phyloP scores from a whole-genome alignment of 108 stramenopile species.

The Conticribra weissflogii region DNA sequence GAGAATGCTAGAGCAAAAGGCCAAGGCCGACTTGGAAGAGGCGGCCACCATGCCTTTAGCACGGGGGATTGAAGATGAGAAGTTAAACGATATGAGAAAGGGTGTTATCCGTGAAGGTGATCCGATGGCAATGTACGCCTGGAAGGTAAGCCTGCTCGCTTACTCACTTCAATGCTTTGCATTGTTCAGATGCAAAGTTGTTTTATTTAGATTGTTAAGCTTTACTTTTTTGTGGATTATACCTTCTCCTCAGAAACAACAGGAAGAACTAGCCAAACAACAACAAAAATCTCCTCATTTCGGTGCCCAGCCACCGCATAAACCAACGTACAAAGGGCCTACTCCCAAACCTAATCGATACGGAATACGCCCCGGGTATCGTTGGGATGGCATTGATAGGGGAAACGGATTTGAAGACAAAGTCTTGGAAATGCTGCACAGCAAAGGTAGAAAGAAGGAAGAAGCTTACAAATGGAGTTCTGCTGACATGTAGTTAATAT shows the following conservation, averaged over 20 bases:
- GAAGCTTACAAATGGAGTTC: conserved; percentile 75
- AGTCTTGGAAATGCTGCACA: conserved; percentile 64
- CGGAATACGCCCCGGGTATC: conserved; percentile 93
- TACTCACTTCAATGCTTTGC: neutral
- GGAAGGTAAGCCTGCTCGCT: conserved; percentile 31
- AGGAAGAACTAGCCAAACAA: conserved; percentile 26
- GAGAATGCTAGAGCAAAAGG: conserved; percentile 64
- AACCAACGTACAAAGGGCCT: conserved; percentile 95
- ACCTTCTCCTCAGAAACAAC: conserved; percentile 13
- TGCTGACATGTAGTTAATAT: conserved; percentile 85
- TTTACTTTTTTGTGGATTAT: neutral
- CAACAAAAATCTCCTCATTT: conserved; percentile 1
- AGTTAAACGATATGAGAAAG: conserved; percentile 66
- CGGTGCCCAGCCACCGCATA: conserved; percentile 23
- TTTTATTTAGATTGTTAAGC: neutral
- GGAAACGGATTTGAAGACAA: conserved; percentile 95
- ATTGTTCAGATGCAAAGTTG: neutral
- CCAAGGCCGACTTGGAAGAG: conserved; percentile 48
- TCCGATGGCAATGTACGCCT: conserved; percentile 91
- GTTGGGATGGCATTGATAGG: conserved; percentile 98
- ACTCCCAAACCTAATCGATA: conserved; percentile 93
- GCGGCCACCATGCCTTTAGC: conserved; percentile 79
- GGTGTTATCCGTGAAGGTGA: conserved; percentile 87
- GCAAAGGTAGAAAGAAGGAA: conserved; percentile 64
- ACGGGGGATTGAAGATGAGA: conserved; percentile 70